Conservation (phyloP, 2,329 filamentous ascomycete genomes). For the Paracamarosporium sp. region DNA sequence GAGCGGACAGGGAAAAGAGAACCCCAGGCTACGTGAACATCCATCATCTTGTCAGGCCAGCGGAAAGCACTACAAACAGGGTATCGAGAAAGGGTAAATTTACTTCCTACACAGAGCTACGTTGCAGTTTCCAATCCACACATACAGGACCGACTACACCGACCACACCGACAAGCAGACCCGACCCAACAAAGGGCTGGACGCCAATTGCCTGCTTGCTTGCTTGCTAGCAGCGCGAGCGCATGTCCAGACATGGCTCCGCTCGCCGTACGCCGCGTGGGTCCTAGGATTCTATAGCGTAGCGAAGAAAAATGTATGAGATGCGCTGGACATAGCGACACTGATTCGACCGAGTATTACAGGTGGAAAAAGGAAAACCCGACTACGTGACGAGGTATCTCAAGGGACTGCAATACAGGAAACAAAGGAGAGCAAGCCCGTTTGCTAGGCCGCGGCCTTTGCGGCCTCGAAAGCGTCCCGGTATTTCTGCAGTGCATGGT, state of each 20-base stretch:
- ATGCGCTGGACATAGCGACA: background rate
- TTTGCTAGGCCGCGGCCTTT: background rate
- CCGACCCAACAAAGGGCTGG: too few relatives aligned
- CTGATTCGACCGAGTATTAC: background rate
- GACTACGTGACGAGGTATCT: background rate
- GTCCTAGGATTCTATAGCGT: background rate
- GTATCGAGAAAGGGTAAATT: background rate
- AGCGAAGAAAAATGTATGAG: background rate
- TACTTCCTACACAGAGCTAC: background rate
- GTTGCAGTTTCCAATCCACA: background rate
- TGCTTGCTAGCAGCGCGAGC: background rate
- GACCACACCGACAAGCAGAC: background rate
- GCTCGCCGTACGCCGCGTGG: background rate
- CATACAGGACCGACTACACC: background rate
- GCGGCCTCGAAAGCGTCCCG: conserved; percentile 30
- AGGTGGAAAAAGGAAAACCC: background rate
- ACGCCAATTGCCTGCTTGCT: background rate
- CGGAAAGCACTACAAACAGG: background rate
- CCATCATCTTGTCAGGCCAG: background rate
- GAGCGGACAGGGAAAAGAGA: too few relatives aligned
- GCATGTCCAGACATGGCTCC: conserved; percentile 1
- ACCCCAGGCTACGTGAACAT: background rate
- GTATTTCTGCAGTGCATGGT: conserved; percentile 35
- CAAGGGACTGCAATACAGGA: background rate
- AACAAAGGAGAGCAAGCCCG: background rate